phyloP scores from a whole-genome alignment of 1,139 yeast genomes.

The Candida mesenterica region DNA sequence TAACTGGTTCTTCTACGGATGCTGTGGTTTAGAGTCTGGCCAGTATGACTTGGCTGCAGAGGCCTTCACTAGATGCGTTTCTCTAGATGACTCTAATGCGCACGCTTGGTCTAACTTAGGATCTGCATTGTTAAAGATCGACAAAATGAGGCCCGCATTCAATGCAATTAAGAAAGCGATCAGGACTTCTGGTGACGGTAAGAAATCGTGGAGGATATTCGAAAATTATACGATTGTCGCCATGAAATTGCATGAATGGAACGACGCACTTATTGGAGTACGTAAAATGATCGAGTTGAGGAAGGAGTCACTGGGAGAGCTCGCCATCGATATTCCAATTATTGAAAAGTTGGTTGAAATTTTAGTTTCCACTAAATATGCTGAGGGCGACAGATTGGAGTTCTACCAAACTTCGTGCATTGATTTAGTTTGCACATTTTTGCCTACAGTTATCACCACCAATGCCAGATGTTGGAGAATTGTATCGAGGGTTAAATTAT shows the following conservation, averaged over 20 bases:
- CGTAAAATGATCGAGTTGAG: conserved; percentile 55
- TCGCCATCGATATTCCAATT: conserved; percentile 70
- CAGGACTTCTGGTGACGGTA: conserved; percentile 60
- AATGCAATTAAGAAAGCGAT: conserved; percentile 80
- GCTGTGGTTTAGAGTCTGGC: conserved; percentile 75
- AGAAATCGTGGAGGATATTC: conserved; percentile 85
- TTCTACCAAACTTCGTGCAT: conserved; percentile 67
- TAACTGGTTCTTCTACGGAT: conserved; percentile 93
- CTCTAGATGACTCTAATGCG: conserved; percentile 79
- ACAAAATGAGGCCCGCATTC: conserved; percentile 73
- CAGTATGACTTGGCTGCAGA: conserved; percentile 82
- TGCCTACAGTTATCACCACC: conserved; percentile 69
- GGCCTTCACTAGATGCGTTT: conserved; percentile 89
- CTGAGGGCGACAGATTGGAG: conserved; percentile 37
- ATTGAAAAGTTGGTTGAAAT: conserved; percentile 73
- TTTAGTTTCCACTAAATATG: conserved; percentile 52
- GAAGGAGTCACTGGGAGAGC: conserved; percentile 55
- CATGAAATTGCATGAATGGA: conserved; percentile 79
- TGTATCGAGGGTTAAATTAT: conserved; percentile 77
- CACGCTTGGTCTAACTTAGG: conserved; percentile 96
- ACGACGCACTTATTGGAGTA: conserved; percentile 75
- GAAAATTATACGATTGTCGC: conserved; percentile 86
- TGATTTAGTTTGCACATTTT: conserved; percentile 61
- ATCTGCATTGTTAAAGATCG: conserved; percentile 66
- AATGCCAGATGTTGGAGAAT: conserved; percentile 81